Evolutionary conservation across 2,329 filamentous ascomycete species (phyloP), one percentile per base, ranked within the genome.

Genomic region (Aspergillus novofumigatus): DNA sequence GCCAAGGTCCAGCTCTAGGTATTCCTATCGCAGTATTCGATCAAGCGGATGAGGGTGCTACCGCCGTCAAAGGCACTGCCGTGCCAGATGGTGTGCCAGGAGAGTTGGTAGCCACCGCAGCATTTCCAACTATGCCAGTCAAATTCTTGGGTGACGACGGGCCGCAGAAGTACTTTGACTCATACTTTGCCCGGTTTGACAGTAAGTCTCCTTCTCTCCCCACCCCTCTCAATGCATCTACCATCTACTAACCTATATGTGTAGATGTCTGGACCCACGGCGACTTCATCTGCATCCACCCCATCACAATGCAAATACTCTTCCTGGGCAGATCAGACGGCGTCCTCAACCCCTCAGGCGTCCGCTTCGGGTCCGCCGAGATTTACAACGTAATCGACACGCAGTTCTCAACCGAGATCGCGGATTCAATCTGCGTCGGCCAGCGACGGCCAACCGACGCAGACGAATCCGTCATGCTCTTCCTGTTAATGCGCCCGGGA

Each of bases 351-450:
- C 90, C 90, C 0, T 86, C 83, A 9, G 90, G 90, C 0, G 86
- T 94, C n/a, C 81, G 91, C 0, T 95, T 94, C 66, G 91, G 91
- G 0, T 89, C 86, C 5, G 86, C 88, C 0, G 91, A 94, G 72
- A 88, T 94, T 44, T 95, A 94, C 72, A 83, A 82, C 9, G 87
- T 92, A 1, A 72, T 93, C 3, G 73, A 75, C 52, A 67, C 67
- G 28, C 64, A 82, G 47, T 92, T 93, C 60, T 76, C 83, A 0
- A 78, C 82, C 17, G 76, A 80, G 51, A 75, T 94, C 3, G 79
- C 80, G 3, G 91, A 94, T 67, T 86, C 86, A n/a, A 80, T 94
- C 28, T 93, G 90, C 56, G 89, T 94, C 0, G 91, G 91, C 0
- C 90, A 93, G 74, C 77, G 90, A 21, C 75, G 91, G 28, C 84